These are phyloP conservation scores for Pichia sp. DNA, from an alignment of 1,139 yeast species.

Conservation along the genomic window DNA sequence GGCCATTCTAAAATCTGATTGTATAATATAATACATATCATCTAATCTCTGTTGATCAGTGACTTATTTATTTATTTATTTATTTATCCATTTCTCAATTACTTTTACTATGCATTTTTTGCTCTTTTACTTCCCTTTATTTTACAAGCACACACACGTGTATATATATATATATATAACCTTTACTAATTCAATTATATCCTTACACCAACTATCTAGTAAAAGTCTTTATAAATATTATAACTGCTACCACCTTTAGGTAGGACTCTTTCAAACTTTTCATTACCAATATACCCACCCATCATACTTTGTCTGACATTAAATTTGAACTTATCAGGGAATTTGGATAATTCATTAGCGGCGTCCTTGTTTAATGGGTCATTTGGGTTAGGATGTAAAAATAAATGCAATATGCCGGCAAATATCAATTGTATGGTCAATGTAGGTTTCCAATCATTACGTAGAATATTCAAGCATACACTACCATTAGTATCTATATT, in stretches of 20 bases:
- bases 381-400: slow-evolving; percentile 83
- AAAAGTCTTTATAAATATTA: neutral
- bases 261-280: slow-evolving; percentile 54
- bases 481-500: slow-evolving; percentile 88
- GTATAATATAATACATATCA: neutral
- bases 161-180: neutral
- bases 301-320: slow-evolving; percentile 62
- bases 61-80: neutral
- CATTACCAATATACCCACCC: slow-evolving; percentile 60
- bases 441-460: slow-evolving; percentile 98
- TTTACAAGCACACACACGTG: neutral
- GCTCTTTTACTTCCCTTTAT: neutral
- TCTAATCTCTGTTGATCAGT: neutral
- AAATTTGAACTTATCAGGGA: slow-evolving; percentile 47
- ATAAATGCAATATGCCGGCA: slow-evolving; percentile 79
- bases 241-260: neutral
- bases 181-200: neutral
- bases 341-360: slow-evolving; percentile 63
- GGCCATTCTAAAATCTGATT: slow-evolving; percentile 22
- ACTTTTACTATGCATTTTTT: neutral
- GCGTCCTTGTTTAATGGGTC: slow-evolving; percentile 93
- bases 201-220: neutral
- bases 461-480: slow-evolving; percentile 79
- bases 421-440: slow-evolving; percentile 73
- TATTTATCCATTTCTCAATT: neutral